Percentiles rank a stretch among this genome's conserved stretches.
Conservation (phyloP, 345 rosid species). For the Euphorbia pulcherrima region DNA sequence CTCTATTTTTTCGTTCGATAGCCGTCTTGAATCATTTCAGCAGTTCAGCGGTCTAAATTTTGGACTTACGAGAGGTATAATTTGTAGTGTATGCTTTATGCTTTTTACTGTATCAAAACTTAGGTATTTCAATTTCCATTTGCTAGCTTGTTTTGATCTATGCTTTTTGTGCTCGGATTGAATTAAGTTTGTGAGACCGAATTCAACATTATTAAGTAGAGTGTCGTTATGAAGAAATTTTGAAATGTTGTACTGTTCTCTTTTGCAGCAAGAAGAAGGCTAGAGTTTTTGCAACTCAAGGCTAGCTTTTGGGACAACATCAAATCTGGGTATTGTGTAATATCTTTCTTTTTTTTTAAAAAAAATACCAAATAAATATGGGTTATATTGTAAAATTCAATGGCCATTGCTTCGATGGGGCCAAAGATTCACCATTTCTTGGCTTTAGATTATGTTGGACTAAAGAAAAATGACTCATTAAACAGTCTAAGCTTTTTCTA, state of each 20-base stretch:
- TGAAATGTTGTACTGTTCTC: not conserved
- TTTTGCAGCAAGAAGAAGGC: conserved; percentile 54
- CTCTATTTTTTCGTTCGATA: conserved; percentile 22
- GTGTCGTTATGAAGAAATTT: not conserved
- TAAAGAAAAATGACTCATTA: too few relatives aligned
- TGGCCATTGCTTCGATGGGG: too few relatives aligned
- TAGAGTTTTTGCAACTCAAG: conserved; percentile 48
- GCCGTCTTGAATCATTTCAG: conserved; percentile 16
- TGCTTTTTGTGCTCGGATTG: not conserved
- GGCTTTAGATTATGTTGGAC: too few relatives aligned
- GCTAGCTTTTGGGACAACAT: conserved; percentile 80
- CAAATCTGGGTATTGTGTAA: conserved; percentile 87
- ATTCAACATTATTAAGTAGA: not conserved
- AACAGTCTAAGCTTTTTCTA: too few relatives aligned
- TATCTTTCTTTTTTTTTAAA: not conserved
- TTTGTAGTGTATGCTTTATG: not conserved
- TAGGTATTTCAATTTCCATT: not conserved
- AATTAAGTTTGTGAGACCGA: not conserved
- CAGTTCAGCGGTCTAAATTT: conserved; percentile 13
- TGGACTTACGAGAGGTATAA: conserved; percentile 27
- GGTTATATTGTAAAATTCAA: not conserved
- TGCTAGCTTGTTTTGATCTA: not conserved
- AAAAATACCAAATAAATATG: too few relatives aligned
- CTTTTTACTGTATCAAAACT: not conserved
- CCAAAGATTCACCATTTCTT: too few relatives aligned